These are phyloP conservation scores for Metarhizium sp. DNA, from an alignment of 2,329 filamentous ascomycete species.

Conservation along the genomic window DNA sequence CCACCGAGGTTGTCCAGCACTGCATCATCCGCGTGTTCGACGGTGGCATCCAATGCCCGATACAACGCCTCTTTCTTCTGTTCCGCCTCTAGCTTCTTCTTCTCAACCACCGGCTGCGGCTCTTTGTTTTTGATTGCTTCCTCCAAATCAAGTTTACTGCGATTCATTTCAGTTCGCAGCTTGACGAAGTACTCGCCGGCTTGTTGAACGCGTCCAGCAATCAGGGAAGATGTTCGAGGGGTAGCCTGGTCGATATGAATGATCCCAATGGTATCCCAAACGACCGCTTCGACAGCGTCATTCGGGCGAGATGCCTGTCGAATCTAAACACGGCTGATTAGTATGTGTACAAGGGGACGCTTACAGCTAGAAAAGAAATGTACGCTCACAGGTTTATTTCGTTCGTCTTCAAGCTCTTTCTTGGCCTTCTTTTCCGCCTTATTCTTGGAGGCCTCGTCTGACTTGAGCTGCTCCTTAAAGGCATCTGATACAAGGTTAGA, in stretches of 20 bases:
- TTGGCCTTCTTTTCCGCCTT: slow-evolving; percentile 37
- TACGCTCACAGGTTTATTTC: slow-evolving; percentile 27
- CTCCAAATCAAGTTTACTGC: slow-evolving; percentile 34
- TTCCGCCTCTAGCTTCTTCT: slow-evolving; percentile 31
- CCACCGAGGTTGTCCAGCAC: slow-evolving; percentile 49
- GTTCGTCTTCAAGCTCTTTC: slow-evolving; percentile 30
- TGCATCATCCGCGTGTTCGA: slow-evolving; percentile 43
- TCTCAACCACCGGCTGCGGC: slow-evolving; percentile 23
- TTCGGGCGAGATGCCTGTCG: slow-evolving; percentile 34
- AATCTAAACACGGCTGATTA: slow-evolving; percentile 15
- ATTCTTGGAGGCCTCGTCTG: slow-evolving; percentile 34
- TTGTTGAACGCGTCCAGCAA: slow-evolving; percentile 39
- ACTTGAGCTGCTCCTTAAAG: slow-evolving; percentile 37
- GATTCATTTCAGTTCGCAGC: slow-evolving; percentile 37
- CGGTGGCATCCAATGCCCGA: slow-evolving; percentile 42
- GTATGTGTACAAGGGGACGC: background rate
- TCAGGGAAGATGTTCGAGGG: slow-evolving; percentile 26
- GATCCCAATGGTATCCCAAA: slow-evolving; percentile 44
- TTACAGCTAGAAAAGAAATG: background rate
- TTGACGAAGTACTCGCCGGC: slow-evolving; percentile 41
- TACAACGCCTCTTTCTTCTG: slow-evolving; percentile 39
- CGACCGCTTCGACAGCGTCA: slow-evolving; percentile 36
- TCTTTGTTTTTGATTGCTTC: slow-evolving; percentile 33
- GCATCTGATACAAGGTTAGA: slow-evolving; percentile 19
- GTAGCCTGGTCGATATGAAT: slow-evolving; percentile 35